Percentiles rank a stretch among this genome's conserved stretches.
Conservation (phyloP, 2,329 filamentous ascomycete genomes). For the Stagonosporopsis cucurbitacearum region DNA sequence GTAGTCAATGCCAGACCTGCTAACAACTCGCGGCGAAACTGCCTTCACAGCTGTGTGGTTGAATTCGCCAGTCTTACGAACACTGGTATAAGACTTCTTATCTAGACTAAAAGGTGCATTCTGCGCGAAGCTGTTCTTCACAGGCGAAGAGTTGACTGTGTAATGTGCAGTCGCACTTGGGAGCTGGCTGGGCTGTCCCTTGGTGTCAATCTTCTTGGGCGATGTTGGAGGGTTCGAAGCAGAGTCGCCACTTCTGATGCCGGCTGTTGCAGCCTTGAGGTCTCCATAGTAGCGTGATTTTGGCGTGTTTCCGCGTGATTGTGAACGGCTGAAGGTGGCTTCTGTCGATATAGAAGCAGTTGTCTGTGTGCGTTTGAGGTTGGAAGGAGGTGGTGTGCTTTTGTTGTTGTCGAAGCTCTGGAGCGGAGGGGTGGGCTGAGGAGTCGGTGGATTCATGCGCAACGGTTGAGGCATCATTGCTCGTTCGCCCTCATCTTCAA, state of each 20-base stretch:
- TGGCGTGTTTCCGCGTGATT: slow-evolving; percentile 41
- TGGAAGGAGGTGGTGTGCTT: slow-evolving; percentile 24
- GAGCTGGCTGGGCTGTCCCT: slow-evolving; percentile 28
- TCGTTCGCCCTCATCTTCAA: slow-evolving; percentile 33
- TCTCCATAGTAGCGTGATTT: slow-evolving; percentile 57
- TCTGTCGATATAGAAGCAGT: slow-evolving; percentile 38
- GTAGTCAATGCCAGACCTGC: slow-evolving; percentile 56
- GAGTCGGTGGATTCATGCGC: slow-evolving; percentile 55
- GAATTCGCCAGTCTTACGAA: slow-evolving; percentile 42
- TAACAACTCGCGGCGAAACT: slow-evolving; percentile 54
- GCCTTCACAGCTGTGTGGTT: slow-evolving; percentile 37
- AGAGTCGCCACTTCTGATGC: slow-evolving; percentile 41
- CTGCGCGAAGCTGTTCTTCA: slow-evolving; percentile 16
- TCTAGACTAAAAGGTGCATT: slow-evolving; percentile 41
- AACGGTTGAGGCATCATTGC: slow-evolving; percentile 51
- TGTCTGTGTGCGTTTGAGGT: slow-evolving; percentile 34
- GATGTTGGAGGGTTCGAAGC: slow-evolving; percentile 32
- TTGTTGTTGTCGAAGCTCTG: slow-evolving; percentile 24
- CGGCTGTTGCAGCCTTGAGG: slow-evolving; percentile 52
- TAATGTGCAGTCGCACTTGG: slow-evolving; percentile 42
- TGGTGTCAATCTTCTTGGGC: slow-evolving; percentile 30
- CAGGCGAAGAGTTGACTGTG: slow-evolving; percentile 33
- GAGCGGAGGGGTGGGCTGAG: slow-evolving; percentile 45
- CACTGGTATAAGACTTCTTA: slow-evolving; percentile 43
- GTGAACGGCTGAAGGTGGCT: slow-evolving; percentile 39